A percentile compares a stretch with the other conserved stretches of the same genome.
These are phyloP conservation scores for Pyrenochaeta sp. DNA, from an alignment of 2,329 filamentous ascomycete genomes.

Conservation along the genomic window DNA sequence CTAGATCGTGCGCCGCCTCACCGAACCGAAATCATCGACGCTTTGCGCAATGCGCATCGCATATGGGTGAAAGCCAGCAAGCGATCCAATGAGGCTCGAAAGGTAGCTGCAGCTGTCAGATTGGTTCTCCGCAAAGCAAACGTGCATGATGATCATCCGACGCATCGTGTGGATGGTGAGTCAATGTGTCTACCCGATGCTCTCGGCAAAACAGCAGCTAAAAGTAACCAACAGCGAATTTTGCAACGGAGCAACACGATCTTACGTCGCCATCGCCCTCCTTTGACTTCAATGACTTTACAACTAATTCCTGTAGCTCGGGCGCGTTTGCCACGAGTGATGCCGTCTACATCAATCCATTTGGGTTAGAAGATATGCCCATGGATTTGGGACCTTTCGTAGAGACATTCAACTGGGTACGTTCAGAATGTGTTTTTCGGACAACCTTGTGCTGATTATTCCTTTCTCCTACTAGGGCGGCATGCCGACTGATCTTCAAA, in stretches of 20 bases:
- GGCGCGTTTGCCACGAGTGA: conserved; percentile 11
- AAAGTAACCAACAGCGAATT: conserved; percentile 6
- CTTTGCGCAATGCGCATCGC: conserved; percentile 29
- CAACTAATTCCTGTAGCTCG: background rate
- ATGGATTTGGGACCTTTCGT: conserved; percentile 33
- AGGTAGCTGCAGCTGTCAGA: conserved; percentile 38
- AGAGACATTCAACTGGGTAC: conserved; percentile 37
- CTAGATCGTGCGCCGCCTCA: conserved; percentile 33
- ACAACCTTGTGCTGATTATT: background rate
- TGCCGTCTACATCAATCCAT: conserved; percentile 19
- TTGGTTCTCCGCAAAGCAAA: conserved; percentile 37
- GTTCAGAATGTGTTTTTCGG: background rate
- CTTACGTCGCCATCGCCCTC: conserved; percentile 18
- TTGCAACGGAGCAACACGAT: conserved; percentile 2
- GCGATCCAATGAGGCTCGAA: conserved; percentile 43
- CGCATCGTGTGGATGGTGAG: conserved; percentile 16
- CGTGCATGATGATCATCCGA: background rate
- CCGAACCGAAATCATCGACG: conserved; percentile 33
- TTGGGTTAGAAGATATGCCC: conserved; percentile 25
- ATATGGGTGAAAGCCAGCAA: conserved; percentile 37
- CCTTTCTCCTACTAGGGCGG: conserved; percentile 11
- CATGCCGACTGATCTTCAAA: conserved; percentile 16
- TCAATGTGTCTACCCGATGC: background rate
- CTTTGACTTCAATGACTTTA: conserved; percentile 27
- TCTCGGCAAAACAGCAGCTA: background rate